Evolutionary conservation across 305 asterid genomes (phyloP).

Genomic region (Fraxinus ornus): DNA sequence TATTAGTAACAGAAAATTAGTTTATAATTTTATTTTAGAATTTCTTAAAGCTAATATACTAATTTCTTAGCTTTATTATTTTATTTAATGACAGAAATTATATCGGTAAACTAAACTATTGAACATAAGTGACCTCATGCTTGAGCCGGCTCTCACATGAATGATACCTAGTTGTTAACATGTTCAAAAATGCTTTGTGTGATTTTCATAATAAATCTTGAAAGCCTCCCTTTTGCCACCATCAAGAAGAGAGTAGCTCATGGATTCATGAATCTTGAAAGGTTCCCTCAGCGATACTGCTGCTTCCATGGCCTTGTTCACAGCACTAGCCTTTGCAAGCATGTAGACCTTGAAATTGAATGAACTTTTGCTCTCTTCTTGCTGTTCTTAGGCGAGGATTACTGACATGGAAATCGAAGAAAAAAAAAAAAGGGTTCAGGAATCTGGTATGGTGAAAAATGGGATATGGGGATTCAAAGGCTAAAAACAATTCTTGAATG

Average conservation of each 20-base stretch:
- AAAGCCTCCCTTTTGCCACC: slow-evolving; percentile 43
- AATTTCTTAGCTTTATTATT: too few species aligned
- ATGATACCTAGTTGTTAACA: too few species aligned
- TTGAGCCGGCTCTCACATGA: too few species aligned
- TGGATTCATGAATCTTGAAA: slow-evolving; percentile 45
- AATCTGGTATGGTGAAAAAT: not conserved
- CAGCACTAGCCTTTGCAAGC: slow-evolving; percentile 39
- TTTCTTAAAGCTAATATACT: too few species aligned
- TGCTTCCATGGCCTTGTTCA: slow-evolving; percentile 45
- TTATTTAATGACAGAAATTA: too few species aligned
- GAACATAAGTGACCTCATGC: too few species aligned
- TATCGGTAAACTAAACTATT: too few species aligned
- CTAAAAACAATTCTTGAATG: too few species aligned
- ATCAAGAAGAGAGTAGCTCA: slow-evolving; percentile 60
- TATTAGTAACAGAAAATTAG: too few species aligned
- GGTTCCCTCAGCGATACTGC: slow-evolving; percentile 37
- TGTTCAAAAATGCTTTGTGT: too few species aligned
- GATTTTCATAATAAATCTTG: too few species aligned
- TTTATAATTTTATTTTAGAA: too few species aligned
- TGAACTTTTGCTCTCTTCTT: slow-evolving; percentile 11
- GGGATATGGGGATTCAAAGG: slow-evolving; percentile 11
- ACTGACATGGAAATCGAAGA: slow-evolving; percentile 20
- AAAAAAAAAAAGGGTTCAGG: not conserved
- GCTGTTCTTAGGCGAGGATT: slow-evolving; percentile 10
- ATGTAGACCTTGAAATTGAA: slow-evolving; percentile 42